Evolutionary conservation across 345 rosid genomes (phyloP).

Genomic region (Geranium brycei): DNA sequence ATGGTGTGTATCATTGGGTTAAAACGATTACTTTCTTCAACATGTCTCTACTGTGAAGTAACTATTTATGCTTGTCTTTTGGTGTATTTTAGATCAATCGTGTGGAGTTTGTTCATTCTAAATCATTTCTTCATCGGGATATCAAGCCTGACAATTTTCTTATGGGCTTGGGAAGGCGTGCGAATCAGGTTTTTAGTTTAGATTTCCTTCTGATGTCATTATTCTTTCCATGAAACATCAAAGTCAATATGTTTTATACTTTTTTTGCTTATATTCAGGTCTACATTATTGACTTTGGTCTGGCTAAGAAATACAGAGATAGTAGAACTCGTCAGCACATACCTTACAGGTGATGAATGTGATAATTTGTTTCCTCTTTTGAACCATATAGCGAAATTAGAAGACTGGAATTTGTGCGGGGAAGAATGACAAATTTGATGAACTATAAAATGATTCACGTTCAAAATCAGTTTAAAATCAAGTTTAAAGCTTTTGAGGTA

Average conservation of each 20-base stretch:
- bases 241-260: conserved; percentile 1
- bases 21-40: background rate
- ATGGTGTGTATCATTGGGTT: conserved; percentile 38
- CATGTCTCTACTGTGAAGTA: background rate
- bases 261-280: conserved; percentile 31
- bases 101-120: conserved; percentile 79
- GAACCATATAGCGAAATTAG: background rate
- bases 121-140: conserved; percentile 91
- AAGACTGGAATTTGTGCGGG: background rate
- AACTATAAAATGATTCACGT: background rate
- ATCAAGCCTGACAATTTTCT: conserved; percentile 92
- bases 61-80: conserved; percentile 1
- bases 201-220: conserved; percentile 2
- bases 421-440: background rate
- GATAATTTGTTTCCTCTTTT: background rate
- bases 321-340: conserved; percentile 75
- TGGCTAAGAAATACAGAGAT: conserved; percentile 91
- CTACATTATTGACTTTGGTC: conserved; percentile 77
- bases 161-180: conserved; percentile 92
- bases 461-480: too few species aligned
- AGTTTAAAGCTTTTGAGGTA: too few species aligned
- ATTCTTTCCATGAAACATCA: background rate
- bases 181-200: conserved; percentile 54
- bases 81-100: conserved; percentile 53
- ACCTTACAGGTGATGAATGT: conserved; percentile 55